Conservation (phyloP, 2,329 filamentous ascomycete species). For the Sordariomycetes sp. region DNA sequence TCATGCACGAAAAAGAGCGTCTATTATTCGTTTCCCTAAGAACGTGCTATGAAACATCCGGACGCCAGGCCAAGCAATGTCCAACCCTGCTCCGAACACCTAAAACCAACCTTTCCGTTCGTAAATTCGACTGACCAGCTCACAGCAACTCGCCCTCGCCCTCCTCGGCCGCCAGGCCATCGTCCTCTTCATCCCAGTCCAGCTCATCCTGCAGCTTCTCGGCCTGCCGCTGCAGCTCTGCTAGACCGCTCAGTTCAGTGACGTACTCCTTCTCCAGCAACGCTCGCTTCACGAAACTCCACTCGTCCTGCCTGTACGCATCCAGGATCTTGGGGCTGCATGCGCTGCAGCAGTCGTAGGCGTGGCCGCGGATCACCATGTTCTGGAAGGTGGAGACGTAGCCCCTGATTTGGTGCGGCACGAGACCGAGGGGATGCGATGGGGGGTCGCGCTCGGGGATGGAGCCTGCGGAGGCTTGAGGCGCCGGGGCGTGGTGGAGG, state of each 20-base stretch:
- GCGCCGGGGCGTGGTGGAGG: conserved; percentile 52
- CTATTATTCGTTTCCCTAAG: too few relatives aligned
- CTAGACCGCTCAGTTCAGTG: conserved; percentile 64
- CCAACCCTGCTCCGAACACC: too few relatives aligned
- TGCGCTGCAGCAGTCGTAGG: conserved; percentile 74
- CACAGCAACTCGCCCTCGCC: conserved; percentile 46
- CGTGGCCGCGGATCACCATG: conserved; percentile 61
- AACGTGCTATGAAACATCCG: too few relatives aligned
- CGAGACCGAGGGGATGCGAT: conserved; percentile 55
- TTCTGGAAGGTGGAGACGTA: conserved; percentile 69
- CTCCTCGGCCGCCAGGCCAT: conserved; percentile 33
- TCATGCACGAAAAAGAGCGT: too few relatives aligned
- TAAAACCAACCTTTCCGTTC: background rate
- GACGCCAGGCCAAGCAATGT: too few relatives aligned
- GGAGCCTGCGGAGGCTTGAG: conserved; percentile 27
- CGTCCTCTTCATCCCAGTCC: conserved; percentile 54
- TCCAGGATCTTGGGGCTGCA: conserved; percentile 63
- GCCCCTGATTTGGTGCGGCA: conserved; percentile 75
- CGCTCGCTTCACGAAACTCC: conserved; percentile 69
- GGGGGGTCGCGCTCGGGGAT: conserved; percentile 45
- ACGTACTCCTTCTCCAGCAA: conserved; percentile 71
- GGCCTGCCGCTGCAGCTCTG: conserved; percentile 57
- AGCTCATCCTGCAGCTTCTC: conserved; percentile 42
- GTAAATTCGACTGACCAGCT: background rate
- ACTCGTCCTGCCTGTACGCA: conserved; percentile 58